phyloP scores from a whole-genome alignment of 208 protist genomes.

The Crithidia sp. region DNA sequence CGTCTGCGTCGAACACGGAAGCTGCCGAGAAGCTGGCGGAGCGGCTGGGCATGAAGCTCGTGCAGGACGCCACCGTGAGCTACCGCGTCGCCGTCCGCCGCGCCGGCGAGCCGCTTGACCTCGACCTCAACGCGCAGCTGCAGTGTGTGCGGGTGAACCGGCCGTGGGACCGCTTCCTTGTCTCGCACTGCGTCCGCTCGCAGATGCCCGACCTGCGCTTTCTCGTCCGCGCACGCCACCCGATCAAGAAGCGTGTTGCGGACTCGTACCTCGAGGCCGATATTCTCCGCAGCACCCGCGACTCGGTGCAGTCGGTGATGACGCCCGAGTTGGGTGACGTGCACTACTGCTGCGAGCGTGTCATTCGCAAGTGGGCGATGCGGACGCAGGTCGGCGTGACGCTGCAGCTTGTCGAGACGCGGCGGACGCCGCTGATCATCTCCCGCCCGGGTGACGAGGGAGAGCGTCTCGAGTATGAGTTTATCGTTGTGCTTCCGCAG shows the following conservation, averaged over 20 bases:
- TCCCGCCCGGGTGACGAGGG: constrained; percentile 82
- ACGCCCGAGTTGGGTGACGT: constrained; percentile 89
- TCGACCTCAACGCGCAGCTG: constrained; percentile 85
- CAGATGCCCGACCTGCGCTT: constrained; percentile 89
- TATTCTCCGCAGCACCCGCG: constrained; percentile 81
- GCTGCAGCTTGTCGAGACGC: constrained; percentile 86
- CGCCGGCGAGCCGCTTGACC: constrained; percentile 68
- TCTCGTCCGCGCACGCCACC: constrained; percentile 82
- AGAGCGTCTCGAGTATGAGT: constrained; percentile 90
- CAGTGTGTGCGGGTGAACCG: constrained; percentile 73
- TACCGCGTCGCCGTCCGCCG: constrained; percentile 76
- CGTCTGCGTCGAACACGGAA: constrained; percentile 62
- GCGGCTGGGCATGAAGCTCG: constrained; percentile 64
- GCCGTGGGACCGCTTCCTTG: constrained; percentile 88
- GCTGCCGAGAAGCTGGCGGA: constrained; percentile 61
- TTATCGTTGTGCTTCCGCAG: constrained; percentile 80
- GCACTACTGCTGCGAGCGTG: constrained; percentile 86
- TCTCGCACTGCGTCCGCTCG: constrained; percentile 84
- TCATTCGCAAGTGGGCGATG: constrained; percentile 82
- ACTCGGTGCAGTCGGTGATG: constrained; percentile 88
- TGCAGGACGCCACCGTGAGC: constrained; percentile 76
- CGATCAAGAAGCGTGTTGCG: constrained; percentile 85
- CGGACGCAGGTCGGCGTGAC: constrained; percentile 53
- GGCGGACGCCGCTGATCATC: constrained; percentile 91
- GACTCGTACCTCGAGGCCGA: constrained; percentile 82